Conservation (phyloP, 2,329 filamentous ascomycete genomes). For the Colletotrichum sp. region DNA sequence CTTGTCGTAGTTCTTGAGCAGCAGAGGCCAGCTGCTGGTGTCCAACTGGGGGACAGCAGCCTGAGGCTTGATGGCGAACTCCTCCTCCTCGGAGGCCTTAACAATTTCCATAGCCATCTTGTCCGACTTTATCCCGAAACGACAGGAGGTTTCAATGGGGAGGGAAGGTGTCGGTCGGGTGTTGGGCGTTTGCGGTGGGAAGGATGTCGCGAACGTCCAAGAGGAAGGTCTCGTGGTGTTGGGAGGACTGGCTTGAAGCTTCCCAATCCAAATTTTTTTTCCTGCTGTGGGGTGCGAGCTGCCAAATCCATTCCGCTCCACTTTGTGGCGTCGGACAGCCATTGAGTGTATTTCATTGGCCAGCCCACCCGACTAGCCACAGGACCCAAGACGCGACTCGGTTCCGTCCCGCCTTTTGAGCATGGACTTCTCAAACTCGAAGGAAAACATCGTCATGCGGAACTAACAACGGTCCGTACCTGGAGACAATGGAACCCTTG, state of each 20-base stretch:
- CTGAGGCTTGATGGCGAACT: conserved; percentile 93
- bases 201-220: conserved; percentile 18
- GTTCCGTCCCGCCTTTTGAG: conserved; percentile 1
- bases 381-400: conserved; percentile 14
- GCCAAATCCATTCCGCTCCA: conserved; percentile 1
- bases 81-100: conserved; percentile 60
- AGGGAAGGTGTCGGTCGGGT: not conserved
- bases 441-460: not conserved
- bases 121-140: conserved; percentile 4
- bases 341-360: conserved; percentile 9
- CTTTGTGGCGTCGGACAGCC: conserved; percentile 6
- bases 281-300: conserved; percentile 23
- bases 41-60: conserved; percentile 78
- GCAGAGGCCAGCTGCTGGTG: conserved; percentile 89
- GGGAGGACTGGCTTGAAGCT: conserved; percentile 23
- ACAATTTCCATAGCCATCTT: conserved; percentile 55
- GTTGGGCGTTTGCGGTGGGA: conserved; percentile 11
- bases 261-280: conserved; percentile 28
- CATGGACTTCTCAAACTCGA: not conserved
- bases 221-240: conserved; percentile 18
- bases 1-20: conserved; percentile 96
- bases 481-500: not conserved
- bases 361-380: not conserved
- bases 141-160: conserved; percentile 3
- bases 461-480: not conserved